Evolutionary conservation across 257 asterid genomes (phyloP).

Genomic region (Salvia splendens): DNA sequence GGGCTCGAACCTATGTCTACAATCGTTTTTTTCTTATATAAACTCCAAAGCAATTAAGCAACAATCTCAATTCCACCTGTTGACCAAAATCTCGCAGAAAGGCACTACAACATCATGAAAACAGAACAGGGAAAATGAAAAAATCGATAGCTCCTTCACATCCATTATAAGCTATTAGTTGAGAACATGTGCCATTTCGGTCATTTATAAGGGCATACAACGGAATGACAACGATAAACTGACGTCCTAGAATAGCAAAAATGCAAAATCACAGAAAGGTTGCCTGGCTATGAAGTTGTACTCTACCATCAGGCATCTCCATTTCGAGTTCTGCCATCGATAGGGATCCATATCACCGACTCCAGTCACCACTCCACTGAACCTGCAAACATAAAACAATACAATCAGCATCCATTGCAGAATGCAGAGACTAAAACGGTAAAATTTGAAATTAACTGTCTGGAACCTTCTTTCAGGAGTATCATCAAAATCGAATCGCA

Average conservation of each 20-base stretch:
- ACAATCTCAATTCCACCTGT: not conserved
- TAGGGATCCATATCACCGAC: conserved; percentile 70
- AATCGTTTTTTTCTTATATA: not conserved
- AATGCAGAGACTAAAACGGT: not conserved
- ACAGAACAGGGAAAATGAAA: not conserved
- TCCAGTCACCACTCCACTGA: conserved; percentile 91
- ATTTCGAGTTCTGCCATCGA: conserved; percentile 90
- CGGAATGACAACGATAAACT: conserved; percentile 8
- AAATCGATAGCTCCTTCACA: not conserved
- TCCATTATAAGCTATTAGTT: not conserved
- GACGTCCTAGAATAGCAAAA: conserved; percentile 20
- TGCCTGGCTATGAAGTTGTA: conserved; percentile 36
- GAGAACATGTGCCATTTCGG: not conserved
- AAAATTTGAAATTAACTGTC: not conserved
- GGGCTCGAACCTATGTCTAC: conserved; percentile 6
- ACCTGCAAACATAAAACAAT: conserved; percentile 47
- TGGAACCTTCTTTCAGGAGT: conserved; percentile 88
- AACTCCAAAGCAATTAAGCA: not conserved
- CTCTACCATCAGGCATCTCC: conserved; percentile 91
- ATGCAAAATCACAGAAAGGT: conserved; percentile 21
- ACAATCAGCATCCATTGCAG: conserved; percentile 18
- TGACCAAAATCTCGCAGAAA: not conserved
- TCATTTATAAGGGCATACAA: too few relatives aligned
- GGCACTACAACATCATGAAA: not conserved
- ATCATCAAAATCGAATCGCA: conserved; percentile 86